phyloP scores from a whole-genome alignment of 2,329 filamentous ascomycete genomes.

The Lanzia echinophila region DNA sequence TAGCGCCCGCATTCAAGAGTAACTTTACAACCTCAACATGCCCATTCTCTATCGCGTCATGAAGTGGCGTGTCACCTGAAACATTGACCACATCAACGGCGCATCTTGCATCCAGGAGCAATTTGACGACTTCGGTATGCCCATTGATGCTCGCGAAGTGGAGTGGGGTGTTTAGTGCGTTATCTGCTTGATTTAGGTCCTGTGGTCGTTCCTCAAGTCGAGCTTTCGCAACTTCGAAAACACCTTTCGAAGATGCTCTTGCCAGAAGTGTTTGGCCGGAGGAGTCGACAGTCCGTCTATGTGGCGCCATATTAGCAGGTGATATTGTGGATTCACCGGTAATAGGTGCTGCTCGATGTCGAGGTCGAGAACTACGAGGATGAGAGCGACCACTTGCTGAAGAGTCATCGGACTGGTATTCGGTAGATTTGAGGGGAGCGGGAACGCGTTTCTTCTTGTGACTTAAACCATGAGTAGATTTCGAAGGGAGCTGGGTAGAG shows the following conservation, averaged over 20 bases:
- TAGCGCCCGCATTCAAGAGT: constrained; percentile 78
- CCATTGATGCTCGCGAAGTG: constrained; percentile 90
- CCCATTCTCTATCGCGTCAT: constrained; percentile 94
- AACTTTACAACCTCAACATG: constrained; percentile 84
- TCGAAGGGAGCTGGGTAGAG: constrained; percentile 56
- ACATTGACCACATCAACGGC: constrained; percentile 73
- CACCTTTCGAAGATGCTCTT: constrained; percentile 81
- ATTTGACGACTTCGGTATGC: constrained; percentile 77
- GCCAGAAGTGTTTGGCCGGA: constrained; percentile 88
- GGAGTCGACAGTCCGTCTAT: constrained; percentile 84
- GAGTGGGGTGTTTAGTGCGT: constrained; percentile 91
- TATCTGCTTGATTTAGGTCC: constrained; percentile 83
- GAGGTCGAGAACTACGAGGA: constrained; percentile 51
- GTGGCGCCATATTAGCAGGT: constrained; percentile 59
- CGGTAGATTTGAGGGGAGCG: constrained; percentile 52
- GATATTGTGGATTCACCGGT: constrained; percentile 56
- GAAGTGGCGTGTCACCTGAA: constrained; percentile 84
- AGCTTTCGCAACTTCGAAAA: constrained; percentile 70
- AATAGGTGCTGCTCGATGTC: constrained; percentile 48
- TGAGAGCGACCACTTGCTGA: constrained; percentile 54
- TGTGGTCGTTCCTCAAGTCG: constrained; percentile 68
- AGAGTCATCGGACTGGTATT: constrained; percentile 63
- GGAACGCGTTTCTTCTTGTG: constrained; percentile 57
- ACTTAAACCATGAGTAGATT: constrained; percentile 45
- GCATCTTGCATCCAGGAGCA: constrained; percentile 78